These are phyloP conservation scores for Curvularia eragrostidis DNA, from an alignment of 2,329 filamentous ascomycete species.

Conservation along the genomic window DNA sequence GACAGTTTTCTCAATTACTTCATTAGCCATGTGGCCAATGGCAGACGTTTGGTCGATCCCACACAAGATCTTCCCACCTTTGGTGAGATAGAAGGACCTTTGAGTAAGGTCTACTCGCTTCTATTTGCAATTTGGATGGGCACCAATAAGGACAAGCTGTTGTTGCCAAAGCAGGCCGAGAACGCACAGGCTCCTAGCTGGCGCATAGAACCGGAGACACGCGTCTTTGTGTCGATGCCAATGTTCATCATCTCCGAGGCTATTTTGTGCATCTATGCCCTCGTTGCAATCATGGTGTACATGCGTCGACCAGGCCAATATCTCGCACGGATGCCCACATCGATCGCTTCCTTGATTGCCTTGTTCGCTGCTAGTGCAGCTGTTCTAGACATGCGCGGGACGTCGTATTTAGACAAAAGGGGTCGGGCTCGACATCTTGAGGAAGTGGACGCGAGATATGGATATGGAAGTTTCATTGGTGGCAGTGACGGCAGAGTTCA, in stretches of 20 bases:
- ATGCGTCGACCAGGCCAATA: slow-evolving; percentile 50
- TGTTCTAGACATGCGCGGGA: slow-evolving; percentile 45
- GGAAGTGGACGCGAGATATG: slow-evolving; percentile 43
- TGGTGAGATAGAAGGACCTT: slow-evolving; percentile 21
- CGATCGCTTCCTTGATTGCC: slow-evolving; percentile 56
- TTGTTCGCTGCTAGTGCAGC: slow-evolving; percentile 58
- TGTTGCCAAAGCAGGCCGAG: slow-evolving; percentile 32
- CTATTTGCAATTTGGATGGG: slow-evolving; percentile 56
- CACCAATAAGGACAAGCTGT: slow-evolving; percentile 50
- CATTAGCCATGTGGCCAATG: slow-evolving; percentile 41
- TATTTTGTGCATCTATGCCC: slow-evolving; percentile 55
- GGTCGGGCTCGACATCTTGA: slow-evolving; percentile 27
- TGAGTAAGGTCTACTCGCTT: slow-evolving; percentile 44
- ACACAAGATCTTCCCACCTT: slow-evolving; percentile 41
- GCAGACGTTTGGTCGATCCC: slow-evolving; percentile 48
- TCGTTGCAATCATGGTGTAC: slow-evolving; percentile 57
- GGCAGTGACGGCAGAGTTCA: slow-evolving; percentile 58
- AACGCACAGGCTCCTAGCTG: slow-evolving; percentile 18
- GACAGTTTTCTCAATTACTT: slow-evolving; percentile 59
- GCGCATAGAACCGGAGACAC: slow-evolving; percentile 38
- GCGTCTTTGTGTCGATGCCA: slow-evolving; percentile 58
- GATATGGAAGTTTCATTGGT: slow-evolving; percentile 61
- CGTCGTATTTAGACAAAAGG: slow-evolving; percentile 26
- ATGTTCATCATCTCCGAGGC: slow-evolving; percentile 57
- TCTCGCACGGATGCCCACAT: slow-evolving; percentile 61